A percentile compares a stretch with the other conserved stretches of the same genome.
Evolutionary conservation across 148 eudicot species (phyloP).

Genomic region (Rhododendron henanense): DNA sequence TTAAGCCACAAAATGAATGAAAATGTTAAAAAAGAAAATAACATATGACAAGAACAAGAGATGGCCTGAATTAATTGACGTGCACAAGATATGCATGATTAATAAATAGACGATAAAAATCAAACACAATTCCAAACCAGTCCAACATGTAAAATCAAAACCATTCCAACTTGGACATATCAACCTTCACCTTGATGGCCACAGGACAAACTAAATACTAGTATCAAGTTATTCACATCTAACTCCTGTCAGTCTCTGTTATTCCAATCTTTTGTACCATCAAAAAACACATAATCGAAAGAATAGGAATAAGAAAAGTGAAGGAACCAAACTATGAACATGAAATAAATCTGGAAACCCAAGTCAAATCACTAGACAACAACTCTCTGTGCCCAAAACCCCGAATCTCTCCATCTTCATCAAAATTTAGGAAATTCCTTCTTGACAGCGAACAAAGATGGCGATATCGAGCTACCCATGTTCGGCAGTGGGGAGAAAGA

Average conservation of each 20-base stretch:
- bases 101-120: no score
- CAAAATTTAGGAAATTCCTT: not conserved
- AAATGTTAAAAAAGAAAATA: not conserved
- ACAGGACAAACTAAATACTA: not conserved
- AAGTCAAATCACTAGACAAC: not conserved
- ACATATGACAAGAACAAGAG: not conserved
- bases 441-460: not conserved
- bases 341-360: not conserved
- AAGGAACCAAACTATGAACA: not conserved
- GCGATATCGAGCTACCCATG: not conserved
- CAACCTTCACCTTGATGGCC: not conserved
- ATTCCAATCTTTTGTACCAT: not conserved
- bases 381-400: not conserved
- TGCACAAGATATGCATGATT: no score
- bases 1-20: not conserved
- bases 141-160: not conserved
- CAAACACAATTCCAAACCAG: no score
- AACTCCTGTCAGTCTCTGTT: not conserved
- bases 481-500: not conserved
- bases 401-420: not conserved
- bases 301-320: not conserved
- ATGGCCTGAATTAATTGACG: no score
- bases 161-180: not conserved
- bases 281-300: not conserved
- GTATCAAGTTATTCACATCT: not conserved